Percentiles rank a stretch among this genome's conserved stretches.
These are phyloP conservation scores for Alternaria incomplexa DNA, from an alignment of 2,329 filamentous ascomycete genomes.

Conservation along the genomic window DNA sequence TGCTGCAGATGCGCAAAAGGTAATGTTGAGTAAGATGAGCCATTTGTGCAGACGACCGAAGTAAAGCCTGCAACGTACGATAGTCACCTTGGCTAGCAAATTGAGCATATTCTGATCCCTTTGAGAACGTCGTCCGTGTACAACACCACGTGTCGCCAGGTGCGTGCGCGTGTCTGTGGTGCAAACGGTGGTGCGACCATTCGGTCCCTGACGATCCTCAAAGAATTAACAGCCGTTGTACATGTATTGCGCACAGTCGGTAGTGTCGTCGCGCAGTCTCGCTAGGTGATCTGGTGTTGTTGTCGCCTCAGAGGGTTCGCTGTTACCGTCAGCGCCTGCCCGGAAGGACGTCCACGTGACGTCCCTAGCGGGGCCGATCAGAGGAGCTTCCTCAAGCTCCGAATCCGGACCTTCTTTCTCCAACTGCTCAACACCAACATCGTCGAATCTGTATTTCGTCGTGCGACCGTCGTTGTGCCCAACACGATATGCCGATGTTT, in stretches of 20 bases:
- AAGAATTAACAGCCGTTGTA: background rate
- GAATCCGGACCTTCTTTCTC: background rate
- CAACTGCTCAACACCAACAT: background rate
- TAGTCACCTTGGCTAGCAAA: background rate
- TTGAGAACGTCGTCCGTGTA: background rate
- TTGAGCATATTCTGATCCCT: background rate
- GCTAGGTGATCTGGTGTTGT: background rate
- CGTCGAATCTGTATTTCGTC: background rate
- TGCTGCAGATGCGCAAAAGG: conserved; percentile 29
- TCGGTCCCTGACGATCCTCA: background rate
- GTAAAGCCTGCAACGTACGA: background rate
- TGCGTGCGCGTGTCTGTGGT: background rate
- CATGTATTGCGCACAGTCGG: background rate
- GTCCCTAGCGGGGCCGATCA: background rate
- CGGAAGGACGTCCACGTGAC: background rate
- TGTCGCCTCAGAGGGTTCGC: background rate
- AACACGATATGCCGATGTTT: background rate
- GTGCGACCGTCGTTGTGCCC: background rate
- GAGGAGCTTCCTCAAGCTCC: background rate
- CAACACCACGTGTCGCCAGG: background rate
- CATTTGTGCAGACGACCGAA: background rate
- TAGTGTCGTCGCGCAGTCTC: background rate
- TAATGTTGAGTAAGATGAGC: background rate
- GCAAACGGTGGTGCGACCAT: background rate
- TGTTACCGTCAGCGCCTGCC: background rate